Conservation (phyloP, 23 red algal genomes). For the Gracilaria domingensis region DNA sequence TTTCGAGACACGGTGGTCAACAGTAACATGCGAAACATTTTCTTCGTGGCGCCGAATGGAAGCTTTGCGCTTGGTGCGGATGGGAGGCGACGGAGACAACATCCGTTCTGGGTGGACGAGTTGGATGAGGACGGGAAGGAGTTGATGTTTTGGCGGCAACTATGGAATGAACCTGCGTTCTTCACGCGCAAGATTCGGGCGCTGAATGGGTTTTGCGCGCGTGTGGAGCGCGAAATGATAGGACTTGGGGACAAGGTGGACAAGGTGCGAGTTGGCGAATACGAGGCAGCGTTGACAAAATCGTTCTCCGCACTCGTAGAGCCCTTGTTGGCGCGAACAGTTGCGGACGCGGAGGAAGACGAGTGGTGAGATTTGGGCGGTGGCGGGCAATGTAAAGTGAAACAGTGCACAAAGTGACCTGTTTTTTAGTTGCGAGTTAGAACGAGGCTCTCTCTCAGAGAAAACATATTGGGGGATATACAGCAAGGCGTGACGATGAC, state of each 20-base stretch:
- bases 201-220: constrained; percentile 41
- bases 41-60: constrained; percentile 70
- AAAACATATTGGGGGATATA: not conserved
- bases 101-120: constrained; percentile 84
- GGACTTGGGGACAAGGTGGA: constrained; percentile 16
- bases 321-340: not conserved
- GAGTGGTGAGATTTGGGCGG: not conserved
- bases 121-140: constrained; percentile 27
- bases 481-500: not conserved
- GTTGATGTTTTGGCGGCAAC: constrained; percentile 41
- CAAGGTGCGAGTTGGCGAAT: constrained; percentile 1
- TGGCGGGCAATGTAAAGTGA: too few relatives aligned
- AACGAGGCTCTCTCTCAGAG: too few relatives aligned
- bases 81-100: constrained; percentile 57
- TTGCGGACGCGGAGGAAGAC: not conserved
- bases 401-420: too few relatives aligned
- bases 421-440: too few relatives aligned
- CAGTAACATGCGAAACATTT: constrained; percentile 67
- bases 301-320: constrained; percentile 6
- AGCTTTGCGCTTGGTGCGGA: constrained; percentile 64
- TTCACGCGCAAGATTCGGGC: constrained; percentile 59
- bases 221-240: constrained; percentile 60
- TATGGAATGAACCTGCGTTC: constrained; percentile 47
- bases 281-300: constrained; percentile 29
- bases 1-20: constrained; percentile 55